phyloP scores from a whole-genome alignment of 169 alveolate species.

The Theileria orientalis region DNA sequence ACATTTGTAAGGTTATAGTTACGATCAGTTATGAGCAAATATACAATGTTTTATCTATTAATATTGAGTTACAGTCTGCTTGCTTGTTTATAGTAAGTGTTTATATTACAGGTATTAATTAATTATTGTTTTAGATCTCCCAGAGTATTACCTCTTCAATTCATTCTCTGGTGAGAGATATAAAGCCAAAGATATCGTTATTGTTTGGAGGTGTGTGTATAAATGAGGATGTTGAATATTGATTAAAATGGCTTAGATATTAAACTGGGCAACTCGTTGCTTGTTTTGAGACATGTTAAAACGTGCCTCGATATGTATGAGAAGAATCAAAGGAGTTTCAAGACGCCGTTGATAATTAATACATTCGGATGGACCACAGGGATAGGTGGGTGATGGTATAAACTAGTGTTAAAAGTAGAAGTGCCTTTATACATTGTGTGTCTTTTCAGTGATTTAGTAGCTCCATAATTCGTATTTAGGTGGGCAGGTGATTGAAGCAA shows the following conservation, averaged over 20 bases:
- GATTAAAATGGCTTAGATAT: constrained; percentile 14
- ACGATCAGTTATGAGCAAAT: background rate
- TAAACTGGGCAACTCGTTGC: constrained; percentile 26
- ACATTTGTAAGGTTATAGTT: constrained; percentile 17
- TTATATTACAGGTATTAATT: background rate
- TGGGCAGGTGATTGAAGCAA: constrained; percentile 38
- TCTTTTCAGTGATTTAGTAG: no score
- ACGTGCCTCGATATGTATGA: constrained; percentile 31
- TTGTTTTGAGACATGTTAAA: constrained; percentile 25
- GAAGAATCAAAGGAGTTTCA: constrained; percentile 20
- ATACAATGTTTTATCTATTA: no score
- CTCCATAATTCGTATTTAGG: constrained; percentile 11
- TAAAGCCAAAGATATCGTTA: constrained; percentile 28
- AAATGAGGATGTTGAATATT: background rate
- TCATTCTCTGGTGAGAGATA: constrained; percentile 20
- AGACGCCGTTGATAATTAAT: constrained; percentile 45
- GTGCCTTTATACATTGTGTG: no score
- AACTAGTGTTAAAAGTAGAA: background rate
- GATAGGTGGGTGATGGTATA: background rate
- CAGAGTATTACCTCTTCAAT: constrained; percentile 37
- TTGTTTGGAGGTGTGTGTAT: constrained; percentile 36
- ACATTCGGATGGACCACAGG: constrained; percentile 60
- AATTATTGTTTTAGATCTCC: background rate
- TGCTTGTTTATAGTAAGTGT: no score
- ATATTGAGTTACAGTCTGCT: no score